Evolutionary conservation across 164 flowering plant species (phyloP).

Genomic region (Macadamia tetraphylla): DNA sequence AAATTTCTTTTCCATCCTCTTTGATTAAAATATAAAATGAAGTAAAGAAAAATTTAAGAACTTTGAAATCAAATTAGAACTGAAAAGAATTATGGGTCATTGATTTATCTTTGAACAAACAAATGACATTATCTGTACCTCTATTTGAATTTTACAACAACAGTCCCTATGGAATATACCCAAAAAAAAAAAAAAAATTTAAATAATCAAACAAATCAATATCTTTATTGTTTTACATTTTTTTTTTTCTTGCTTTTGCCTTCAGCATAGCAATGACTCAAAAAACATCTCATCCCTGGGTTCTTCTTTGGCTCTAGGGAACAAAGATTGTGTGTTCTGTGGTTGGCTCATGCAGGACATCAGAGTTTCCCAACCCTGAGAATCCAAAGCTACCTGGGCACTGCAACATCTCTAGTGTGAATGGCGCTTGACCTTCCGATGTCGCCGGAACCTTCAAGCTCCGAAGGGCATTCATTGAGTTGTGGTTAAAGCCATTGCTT

Average conservation of each 20-base stretch:
- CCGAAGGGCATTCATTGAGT: conserved; percentile 6
- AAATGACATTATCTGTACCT: conserved; percentile 4
- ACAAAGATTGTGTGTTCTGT: conserved; percentile 5
- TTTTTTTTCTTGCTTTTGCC: no score
- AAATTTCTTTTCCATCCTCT: no score
- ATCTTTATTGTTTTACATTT: neutral
- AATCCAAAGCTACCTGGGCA: conserved; percentile 1
- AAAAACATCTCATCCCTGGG: conserved; percentile 16
- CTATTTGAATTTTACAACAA: conserved; percentile 7
- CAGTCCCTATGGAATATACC: conserved; percentile 11
- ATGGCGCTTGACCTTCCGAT: neutral
- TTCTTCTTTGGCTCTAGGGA: conserved; percentile 19
- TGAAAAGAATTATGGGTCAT: no score
- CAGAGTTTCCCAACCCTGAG: neutral
- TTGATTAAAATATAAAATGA: no score
- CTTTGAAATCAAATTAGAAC: no score
- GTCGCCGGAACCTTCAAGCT: neutral
- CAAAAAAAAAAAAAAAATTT: neutral
- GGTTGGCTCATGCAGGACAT: neutral
- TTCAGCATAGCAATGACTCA: conserved; percentile 16
- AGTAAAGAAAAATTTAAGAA: no score
- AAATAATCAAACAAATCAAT: neutral
- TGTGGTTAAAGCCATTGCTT: conserved; percentile 1
- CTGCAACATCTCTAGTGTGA: conserved; percentile 1
- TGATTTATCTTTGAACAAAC: neutral